These are phyloP conservation scores for Fomitopsis schrenkii DNA, from an alignment of 1,284 basidiomycete genomes.

Conservation along the genomic window DNA sequence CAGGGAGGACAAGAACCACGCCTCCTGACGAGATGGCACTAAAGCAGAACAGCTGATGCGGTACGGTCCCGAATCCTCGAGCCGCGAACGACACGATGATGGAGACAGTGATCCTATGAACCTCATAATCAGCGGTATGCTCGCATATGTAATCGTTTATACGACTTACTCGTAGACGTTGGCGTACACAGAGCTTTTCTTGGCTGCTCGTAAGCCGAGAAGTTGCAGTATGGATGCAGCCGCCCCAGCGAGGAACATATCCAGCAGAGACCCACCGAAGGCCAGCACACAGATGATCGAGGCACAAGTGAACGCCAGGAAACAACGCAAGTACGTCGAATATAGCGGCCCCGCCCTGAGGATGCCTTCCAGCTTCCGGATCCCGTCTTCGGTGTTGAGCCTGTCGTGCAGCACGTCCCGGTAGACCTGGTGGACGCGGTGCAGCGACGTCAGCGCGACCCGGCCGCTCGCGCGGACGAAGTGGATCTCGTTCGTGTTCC, in stretches of 20 bases:
- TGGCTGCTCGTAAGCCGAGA: conserved; percentile 71
- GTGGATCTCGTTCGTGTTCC: conserved; percentile 63
- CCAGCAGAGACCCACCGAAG: conserved; percentile 79
- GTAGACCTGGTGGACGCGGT: conserved; percentile 73
- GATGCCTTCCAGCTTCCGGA: conserved; percentile 53
- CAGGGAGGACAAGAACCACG: conserved; percentile 75
- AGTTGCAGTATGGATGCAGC: conserved; percentile 72
- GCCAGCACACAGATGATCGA: conserved; percentile 77
- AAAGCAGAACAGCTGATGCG: conserved; percentile 73
- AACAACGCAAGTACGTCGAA: conserved; percentile 55
- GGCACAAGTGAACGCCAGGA: conserved; percentile 70
- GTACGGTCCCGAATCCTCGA: conserved; percentile 67
- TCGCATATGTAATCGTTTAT: neutral
- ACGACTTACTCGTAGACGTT: conserved; percentile 84
- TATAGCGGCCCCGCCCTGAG: conserved; percentile 62
- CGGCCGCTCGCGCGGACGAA: conserved; percentile 75
- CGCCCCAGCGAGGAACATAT: conserved; percentile 76
- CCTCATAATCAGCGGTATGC: neutral
- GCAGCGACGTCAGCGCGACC: conserved; percentile 69
- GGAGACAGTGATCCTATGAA: conserved; percentile 71
- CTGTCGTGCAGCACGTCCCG: conserved; percentile 76
- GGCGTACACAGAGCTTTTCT: conserved; percentile 79
- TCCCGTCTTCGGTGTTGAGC: conserved; percentile 63
- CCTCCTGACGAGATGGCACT: conserved; percentile 80
- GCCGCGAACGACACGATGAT: conserved; percentile 82